Evolutionary conservation across 345 rosid species (phyloP).

Genomic region (Brassica nigra): DNA sequence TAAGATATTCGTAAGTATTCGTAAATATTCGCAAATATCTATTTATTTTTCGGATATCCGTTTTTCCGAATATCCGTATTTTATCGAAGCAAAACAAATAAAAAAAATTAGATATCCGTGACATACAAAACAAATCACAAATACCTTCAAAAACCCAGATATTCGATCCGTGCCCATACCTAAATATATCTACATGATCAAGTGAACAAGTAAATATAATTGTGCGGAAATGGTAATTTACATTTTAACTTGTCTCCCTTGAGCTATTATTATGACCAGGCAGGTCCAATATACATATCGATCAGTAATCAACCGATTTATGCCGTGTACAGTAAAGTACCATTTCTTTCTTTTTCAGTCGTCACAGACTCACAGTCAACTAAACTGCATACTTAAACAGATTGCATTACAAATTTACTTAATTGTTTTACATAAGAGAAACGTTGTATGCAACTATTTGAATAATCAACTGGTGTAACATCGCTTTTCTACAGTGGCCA

Average conservation of each 20-base stretch:
- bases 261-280: background rate
- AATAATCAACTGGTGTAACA: background rate
- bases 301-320: background rate
- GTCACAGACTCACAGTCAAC: background rate
- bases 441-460: background rate
- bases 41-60: too few species aligned
- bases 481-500: background rate
- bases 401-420: background rate
- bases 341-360: background rate
- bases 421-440: background rate
- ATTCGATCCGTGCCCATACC: too few species aligned
- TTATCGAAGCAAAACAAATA: too few species aligned
- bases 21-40: too few species aligned
- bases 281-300: background rate
- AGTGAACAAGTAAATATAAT: background rate
- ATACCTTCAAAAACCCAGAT: too few species aligned
- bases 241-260: background rate
- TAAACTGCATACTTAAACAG: background rate
- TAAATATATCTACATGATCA: background rate
- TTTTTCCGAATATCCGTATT: too few species aligned
- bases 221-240: background rate
- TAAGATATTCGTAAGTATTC: too few species aligned
- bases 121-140: too few species aligned
- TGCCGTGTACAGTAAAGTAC: background rate
- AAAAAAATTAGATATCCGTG: too few species aligned